These are phyloP conservation scores for Pythium phragmitis DNA, from an alignment of 352 stramenopile genomes.

Conservation along the genomic window DNA sequence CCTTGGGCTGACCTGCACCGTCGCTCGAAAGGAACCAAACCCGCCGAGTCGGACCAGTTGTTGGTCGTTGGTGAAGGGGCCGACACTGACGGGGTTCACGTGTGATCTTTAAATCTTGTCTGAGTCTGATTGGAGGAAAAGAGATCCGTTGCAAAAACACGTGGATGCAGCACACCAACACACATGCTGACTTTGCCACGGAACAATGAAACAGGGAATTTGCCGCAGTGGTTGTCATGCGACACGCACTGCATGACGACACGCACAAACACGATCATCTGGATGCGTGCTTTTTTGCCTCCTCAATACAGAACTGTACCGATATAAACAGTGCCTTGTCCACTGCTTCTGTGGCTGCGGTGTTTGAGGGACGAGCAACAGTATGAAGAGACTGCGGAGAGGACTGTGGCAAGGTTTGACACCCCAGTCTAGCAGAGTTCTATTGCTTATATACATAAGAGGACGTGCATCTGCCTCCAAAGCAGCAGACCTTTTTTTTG, in stretches of 20 bases:
- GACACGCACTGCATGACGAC: constrained; percentile 8
- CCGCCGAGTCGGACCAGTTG: constrained; percentile 24
- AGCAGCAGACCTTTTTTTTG: constrained; percentile 2
- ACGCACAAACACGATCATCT: background rate
- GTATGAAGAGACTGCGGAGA: too few species aligned
- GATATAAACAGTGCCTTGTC: too few species aligned
- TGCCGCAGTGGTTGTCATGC: background rate
- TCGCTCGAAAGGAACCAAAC: background rate
- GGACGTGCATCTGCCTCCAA: background rate
- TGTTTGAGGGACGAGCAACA: too few species aligned
- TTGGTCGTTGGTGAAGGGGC: constrained; percentile 20
- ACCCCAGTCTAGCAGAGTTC: too few species aligned
- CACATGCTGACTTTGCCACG: background rate
- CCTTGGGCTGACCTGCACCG: background rate
- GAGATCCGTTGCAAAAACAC: constrained; percentile 6
- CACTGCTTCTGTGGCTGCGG: too few species aligned
- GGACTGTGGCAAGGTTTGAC: too few species aligned
- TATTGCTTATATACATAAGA: too few species aligned
- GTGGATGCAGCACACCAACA: background rate
- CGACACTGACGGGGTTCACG: background rate
- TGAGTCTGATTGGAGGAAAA: constrained; percentile 11
- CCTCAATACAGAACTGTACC: too few species aligned
- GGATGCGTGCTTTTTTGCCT: too few species aligned
- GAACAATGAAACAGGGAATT: constrained; percentile 20
- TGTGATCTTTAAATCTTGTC: background rate